These are phyloP conservation scores for Grifola frondosa DNA, from an alignment of 1,284 basidiomycete species.

Conservation along the genomic window DNA sequence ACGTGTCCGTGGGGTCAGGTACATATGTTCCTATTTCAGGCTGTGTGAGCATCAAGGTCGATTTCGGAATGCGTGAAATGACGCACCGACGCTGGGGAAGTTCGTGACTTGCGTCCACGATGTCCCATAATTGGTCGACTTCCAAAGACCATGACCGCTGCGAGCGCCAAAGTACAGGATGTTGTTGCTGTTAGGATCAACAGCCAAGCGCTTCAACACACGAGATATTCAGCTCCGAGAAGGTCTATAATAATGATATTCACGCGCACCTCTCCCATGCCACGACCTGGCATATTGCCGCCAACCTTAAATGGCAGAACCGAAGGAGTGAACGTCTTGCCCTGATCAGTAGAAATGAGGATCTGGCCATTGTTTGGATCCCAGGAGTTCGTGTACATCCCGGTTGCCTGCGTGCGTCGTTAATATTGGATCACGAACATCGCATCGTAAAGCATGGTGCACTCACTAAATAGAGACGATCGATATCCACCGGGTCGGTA, in stretches of 20 bases:
- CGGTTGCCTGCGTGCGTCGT: constrained; percentile 42
- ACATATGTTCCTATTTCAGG: constrained; percentile 47
- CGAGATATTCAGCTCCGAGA: not conserved
- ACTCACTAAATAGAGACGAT: constrained; percentile 51
- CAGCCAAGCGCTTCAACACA: constrained; percentile 48
- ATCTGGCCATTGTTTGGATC: constrained; percentile 68
- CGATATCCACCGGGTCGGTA: constrained; percentile 57
- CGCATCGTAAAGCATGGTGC: not conserved
- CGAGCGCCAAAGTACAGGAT: constrained; percentile 63
- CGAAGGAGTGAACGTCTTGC: constrained; percentile 51
- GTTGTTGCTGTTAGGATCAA: constrained; percentile 62
- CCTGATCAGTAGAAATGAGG: constrained; percentile 59
- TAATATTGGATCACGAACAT: not conserved
- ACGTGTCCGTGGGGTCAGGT: constrained; percentile 53
- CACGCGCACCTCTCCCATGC: constrained; percentile 38
- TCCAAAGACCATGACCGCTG: constrained; percentile 64
- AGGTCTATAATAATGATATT: not conserved
- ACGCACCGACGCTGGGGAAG: constrained; percentile 54
- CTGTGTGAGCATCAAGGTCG: not conserved
- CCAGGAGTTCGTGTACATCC: constrained; percentile 68
- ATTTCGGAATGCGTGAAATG: not conserved
- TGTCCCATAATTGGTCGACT: constrained; percentile 55
- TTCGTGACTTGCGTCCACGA: constrained; percentile 58
- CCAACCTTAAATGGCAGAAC: constrained; percentile 62
- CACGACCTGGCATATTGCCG: constrained; percentile 70